Percentiles rank a stretch among this genome's conserved stretches.
Conservation (phyloP, 1,284 basidiomycete genomes). For the Sporisorium iseilematis-ciliati region DNA sequence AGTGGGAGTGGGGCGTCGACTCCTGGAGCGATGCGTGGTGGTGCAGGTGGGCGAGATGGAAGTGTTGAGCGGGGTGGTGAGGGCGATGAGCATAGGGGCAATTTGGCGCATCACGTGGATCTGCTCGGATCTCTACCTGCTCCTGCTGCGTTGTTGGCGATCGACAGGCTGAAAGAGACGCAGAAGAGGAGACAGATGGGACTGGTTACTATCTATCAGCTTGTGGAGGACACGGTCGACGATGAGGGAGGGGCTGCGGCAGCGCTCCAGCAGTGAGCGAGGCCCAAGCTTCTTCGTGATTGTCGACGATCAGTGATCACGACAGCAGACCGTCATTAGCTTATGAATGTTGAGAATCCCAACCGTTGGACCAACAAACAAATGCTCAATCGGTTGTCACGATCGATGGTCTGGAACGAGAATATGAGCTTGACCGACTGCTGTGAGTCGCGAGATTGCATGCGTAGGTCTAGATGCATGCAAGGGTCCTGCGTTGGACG, state of each 20-base stretch:
- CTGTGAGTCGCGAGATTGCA: not conserved
- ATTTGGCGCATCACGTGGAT: conserved; percentile 39
- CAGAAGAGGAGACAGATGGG: conserved; percentile 22
- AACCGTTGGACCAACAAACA: not conserved
- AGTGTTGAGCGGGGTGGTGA: conserved; percentile 4
- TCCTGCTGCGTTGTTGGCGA: conserved; percentile 34
- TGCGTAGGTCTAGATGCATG: not conserved
- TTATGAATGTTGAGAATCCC: too few relatives aligned
- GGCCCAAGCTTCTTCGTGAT: not conserved
- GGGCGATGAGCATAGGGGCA: conserved; percentile 12
- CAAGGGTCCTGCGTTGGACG: not conserved
- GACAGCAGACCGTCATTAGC: not conserved
- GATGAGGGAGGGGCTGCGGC: not conserved
- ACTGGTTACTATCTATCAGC: conserved; percentile 43
- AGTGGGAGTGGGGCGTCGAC: conserved; percentile 45
- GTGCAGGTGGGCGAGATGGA: not conserved
- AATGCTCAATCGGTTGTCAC: not conserved
- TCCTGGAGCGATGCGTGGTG: conserved; percentile 24
- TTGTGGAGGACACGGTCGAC: conserved; percentile 27
- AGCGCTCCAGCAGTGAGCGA: not conserved
- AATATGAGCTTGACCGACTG: too few relatives aligned
- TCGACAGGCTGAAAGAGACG: conserved; percentile 36
- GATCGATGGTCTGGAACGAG: not conserved
- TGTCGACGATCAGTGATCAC: not conserved
- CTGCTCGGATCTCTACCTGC: conserved; percentile 41